These are phyloP conservation scores for Sonneratia alba DNA, from an alignment of 345 rosid genomes.

Conservation along the genomic window DNA sequence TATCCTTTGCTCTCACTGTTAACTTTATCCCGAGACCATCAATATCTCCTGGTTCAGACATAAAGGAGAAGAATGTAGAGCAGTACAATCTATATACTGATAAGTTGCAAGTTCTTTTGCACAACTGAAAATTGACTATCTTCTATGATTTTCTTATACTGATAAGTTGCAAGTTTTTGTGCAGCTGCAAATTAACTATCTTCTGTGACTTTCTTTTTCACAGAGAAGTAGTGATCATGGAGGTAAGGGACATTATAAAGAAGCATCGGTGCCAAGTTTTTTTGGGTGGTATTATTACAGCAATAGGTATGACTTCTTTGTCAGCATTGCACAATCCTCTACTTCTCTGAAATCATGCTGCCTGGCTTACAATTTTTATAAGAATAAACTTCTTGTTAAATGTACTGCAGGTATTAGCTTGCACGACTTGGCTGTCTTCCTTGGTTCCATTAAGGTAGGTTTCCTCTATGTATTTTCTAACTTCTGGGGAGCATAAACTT, in stretches of 20 bases:
- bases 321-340: neutral
- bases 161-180: neutral
- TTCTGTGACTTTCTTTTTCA: slow-evolving; percentile 17
- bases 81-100: slow-evolving; percentile 7
- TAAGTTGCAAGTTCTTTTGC: neutral
- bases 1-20: slow-evolving; percentile 74
- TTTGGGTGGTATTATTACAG: slow-evolving; percentile 83
- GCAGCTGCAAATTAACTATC: neutral
- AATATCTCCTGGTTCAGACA: slow-evolving; percentile 45
- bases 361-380: neutral
- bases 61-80: slow-evolving; percentile 59
- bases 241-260: slow-evolving; percentile 76
- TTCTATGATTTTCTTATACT: slow-evolving; percentile 10
- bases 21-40: slow-evolving; percentile 89
- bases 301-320: slow-evolving; percentile 58
- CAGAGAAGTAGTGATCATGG: slow-evolving; percentile 65
- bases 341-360: neutral
- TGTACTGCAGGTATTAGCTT: slow-evolving; percentile 75
- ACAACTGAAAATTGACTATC: neutral
- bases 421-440: slow-evolving; percentile 99
- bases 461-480: neutral
- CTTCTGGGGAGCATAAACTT: neutral
- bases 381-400: neutral
- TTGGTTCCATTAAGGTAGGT: slow-evolving; percentile 87
- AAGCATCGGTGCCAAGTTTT: slow-evolving; percentile 87